Evolutionary conservation across 1,284 basidiomycete species (phyloP), one percentile per base, ranked within the genome.

Genomic region (Cystobasidium slooffiae): DNA sequence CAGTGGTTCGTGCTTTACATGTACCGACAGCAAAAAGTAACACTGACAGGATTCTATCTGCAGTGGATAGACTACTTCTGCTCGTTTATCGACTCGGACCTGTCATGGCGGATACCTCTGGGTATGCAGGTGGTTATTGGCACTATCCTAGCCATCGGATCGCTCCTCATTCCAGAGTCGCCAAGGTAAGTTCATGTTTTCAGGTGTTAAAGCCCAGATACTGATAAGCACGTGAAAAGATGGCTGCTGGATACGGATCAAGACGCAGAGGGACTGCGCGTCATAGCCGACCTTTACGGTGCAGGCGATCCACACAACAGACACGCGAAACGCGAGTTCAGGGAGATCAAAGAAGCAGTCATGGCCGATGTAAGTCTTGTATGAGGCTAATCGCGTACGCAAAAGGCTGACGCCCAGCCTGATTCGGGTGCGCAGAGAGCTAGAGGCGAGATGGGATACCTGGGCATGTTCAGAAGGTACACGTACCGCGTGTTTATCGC

Each of bases 31-130:
- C n/a, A n/a, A n/a, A n/a, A n/a, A n/a, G n/a, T n/a, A n/a, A n/a
- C n/a, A n/a, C n/a, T n/a, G n/a, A n/a, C n/a, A n/a, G n/a, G n/a
- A n/a, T n/a, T n/a, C 9, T 10, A 18, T 12, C 31, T 41, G 1
- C 77, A 94, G 91, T 97, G 94, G 94, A 88, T 91, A 75, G 96
- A 96, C 82, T 99, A 98, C 83, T 91, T 92, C 78, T 92, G 91
- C 81, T 95, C 93, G 6, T 98, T 88, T 84, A 87, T 84, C 63
- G 62, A 78, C 6, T 81, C 81, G 44, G 79, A 84, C 77, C 75
- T 82, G 44, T 82, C 82, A 10, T 84, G 83, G 84, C 80, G 84
- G 10, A 63, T 83, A 31, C 84, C 84, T 0, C 81, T 84, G 62
- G 78, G 79, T 20, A 75, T 84, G 47, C 84, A 84, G 76, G 79